phyloP scores from a whole-genome alignment of 2,329 filamentous ascomycete species.

The Neopestalotiopsis sp. region DNA sequence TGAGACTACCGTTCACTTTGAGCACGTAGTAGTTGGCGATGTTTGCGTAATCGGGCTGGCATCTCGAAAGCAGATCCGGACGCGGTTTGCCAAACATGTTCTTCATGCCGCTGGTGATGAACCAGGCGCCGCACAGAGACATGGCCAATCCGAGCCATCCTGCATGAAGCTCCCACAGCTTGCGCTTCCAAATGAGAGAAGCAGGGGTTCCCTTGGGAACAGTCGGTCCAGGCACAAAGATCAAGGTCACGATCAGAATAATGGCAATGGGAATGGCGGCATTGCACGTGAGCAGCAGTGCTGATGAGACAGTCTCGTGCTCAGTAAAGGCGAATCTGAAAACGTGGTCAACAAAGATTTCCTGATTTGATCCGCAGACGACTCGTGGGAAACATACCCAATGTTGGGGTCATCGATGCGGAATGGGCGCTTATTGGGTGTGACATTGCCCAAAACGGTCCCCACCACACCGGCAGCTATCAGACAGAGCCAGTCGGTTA shows the following conservation, averaged over 20 bases:
- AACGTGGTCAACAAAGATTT: background rate
- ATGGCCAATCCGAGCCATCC: constrained; percentile 84
- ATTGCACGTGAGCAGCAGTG: constrained; percentile 67
- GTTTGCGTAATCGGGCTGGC: constrained; percentile 74
- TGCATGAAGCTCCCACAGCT: constrained; percentile 89
- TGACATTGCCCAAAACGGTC: constrained; percentile 61
- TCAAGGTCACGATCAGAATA: constrained; percentile 71
- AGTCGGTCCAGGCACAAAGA: constrained; percentile 75
- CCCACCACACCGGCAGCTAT: constrained; percentile 65
- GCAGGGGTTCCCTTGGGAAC: constrained; percentile 67
- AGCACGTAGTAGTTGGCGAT: constrained; percentile 66
- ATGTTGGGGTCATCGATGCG: constrained; percentile 77
- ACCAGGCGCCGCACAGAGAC: constrained; percentile 73
- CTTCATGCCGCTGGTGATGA: constrained; percentile 88
- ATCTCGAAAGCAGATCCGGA: constrained; percentile 83
- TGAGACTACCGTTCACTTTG: constrained; percentile 56
- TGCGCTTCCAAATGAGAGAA: constrained; percentile 75
- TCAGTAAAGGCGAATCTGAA: constrained; percentile 71
- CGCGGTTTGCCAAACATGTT: constrained; percentile 73
- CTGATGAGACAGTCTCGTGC: constrained; percentile 74
- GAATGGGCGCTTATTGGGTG: constrained; percentile 74
- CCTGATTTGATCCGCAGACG: too few relatives aligned
- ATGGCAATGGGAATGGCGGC: constrained; percentile 69
- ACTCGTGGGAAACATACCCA: constrained; percentile 54
- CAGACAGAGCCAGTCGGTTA: constrained; percentile 76